Base-by-base conservation (phyloP, 176 grass and related monocot species). In the Oryza officinalis region DNA sequence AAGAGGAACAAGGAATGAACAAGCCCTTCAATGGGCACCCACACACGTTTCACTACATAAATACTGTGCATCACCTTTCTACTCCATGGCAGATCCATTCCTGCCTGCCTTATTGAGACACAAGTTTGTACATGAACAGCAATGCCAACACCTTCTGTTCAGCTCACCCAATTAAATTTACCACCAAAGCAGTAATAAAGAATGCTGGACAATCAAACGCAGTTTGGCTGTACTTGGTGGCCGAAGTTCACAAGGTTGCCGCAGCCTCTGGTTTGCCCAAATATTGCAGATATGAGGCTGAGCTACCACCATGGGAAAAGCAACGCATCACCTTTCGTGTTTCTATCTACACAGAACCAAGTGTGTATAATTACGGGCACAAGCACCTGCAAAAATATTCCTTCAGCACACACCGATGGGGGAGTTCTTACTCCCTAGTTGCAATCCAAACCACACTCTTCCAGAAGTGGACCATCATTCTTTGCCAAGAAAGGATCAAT, bases 91-190 rank as follows among this genome's bases (percentile, higher is more conserved):
- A 78, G 83, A 78, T 45, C 8, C 74, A 63, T 77, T 78, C 73
- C 64, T 10, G 73, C 49, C 83, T 78, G 75, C 75, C 66, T 85
- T 85, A 85, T 85, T 85, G 74, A 32, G 38, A 78, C 78, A 77
- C 83, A 85, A 63, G 75, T 85, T 78, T 71, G 66, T 71, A 85
- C 74, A 85, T 8, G 49, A 38, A 59, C 22, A 76, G 85, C 64
- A 82, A 57, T 69, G 71, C 63, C 71, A 59, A 26, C 54, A 41
- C 52, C 20, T 77, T 76, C 13, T 27, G 75, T 40, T 77, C 75
- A 3, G 54, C 52, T 63, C 75, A 77, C 75, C 32, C 32, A 33
- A 47, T 75, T 50, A 27, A 27, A 74, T 74, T 61, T 61, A 8
- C 50, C 74, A 38, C 74, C 11, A 76, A 61, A 76, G 33, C 28